Evolutionary conservation across 306 rosid genomes (phyloP), one percentile per base, ranked within the genome.

Genomic region (Luffa acutangula): DNA sequence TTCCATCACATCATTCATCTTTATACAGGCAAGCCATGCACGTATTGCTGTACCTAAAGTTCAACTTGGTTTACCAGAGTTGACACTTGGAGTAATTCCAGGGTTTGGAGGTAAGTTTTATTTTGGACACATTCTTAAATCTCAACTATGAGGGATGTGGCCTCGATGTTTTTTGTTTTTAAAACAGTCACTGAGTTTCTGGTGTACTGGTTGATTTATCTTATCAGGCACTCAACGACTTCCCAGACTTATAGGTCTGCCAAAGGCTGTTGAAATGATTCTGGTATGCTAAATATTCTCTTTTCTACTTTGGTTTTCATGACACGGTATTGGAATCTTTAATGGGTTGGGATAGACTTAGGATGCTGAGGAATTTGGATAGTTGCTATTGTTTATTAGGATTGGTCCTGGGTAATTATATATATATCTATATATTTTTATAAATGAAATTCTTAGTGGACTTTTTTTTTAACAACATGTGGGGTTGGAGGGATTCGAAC

Each of bases 41-140:
- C 99, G 99, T 37, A 75, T 96, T 85, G 87, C 98, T 31, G 91
- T 90, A 80, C 98, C 99, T 13, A 84, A 82, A 80, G 78, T 97
- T 86, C 98, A 90, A 81, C 90, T 96, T 62, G 97, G 99, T 83
- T 83, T 93, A 83, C 99, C 99, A 21, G 99, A 96, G 87, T 86
- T 96, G 85, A 45, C 98, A 2, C 98, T 96, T 53, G 99, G 99
- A 81, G 76, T 96, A 9, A 91, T 96, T 82, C 99, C 99, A 2
- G 99, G 99, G 58, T 91, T 93, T 80, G 99, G 99, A 90, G 99
- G 99, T 96, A 82, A 33, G 75, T 78, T 79, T 71, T 59, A 49
- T 49, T 80, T 82, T 81, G 37, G 75, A 46, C 54, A 65, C 54
- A 21, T 42, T 17, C 79, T 65, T 82, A 17, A 41, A 41, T 67